Evolutionary conservation across 2,329 filamentous ascomycete genomes (phyloP), one percentile per base, ranked within the genome.

Genomic region (Nothophaeocryptopus gaeumannii): DNA sequence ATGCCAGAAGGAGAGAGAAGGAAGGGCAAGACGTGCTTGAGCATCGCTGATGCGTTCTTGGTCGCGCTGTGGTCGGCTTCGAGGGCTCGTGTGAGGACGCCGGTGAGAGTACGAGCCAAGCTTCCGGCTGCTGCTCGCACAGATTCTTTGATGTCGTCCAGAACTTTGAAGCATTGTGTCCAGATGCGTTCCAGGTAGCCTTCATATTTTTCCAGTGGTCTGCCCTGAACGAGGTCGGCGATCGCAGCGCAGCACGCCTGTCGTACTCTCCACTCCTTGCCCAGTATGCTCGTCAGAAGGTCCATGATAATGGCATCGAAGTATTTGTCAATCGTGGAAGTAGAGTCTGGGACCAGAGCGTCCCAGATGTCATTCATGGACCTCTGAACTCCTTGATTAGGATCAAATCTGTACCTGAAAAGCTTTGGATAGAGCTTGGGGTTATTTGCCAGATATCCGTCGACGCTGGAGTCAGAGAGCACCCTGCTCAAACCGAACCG

Each of bases 331-430:
- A 97, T 81, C 0, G 87, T 88, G 0, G 80, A 77, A 13, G 82
- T 84, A 1, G 89, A 81, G 60, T 97, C 90, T 65, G 95, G 95
- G 46, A 97, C 90, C n/a, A 99, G 74, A 0, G 92, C 86, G 62
- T 88, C 91, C 93, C 93, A 99, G 58, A 99, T 97, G 55, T 95
- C 89, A 50, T 95, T 91, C 93, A 99, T 99, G 0, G 92, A 96
- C 40, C 84, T 80, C 66, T 92, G 89, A 10, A 97, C 93, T 57
- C 95, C 96, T 2, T 84, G 79, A 64, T 96, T 97, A 0, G 93
- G 93, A 68, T 99, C 93, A 54, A 97, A 97, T 42, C 90, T 80
- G 70, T 97, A 99, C 40, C 93, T 82, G 70, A 86, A 99, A 2
- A 99, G 80, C 71, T 96, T 97, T 0, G 91, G 89, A 62, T 96